phyloP scores from a whole-genome alignment of 768 basidiomycete species.

The Tulasnella sp. region DNA sequence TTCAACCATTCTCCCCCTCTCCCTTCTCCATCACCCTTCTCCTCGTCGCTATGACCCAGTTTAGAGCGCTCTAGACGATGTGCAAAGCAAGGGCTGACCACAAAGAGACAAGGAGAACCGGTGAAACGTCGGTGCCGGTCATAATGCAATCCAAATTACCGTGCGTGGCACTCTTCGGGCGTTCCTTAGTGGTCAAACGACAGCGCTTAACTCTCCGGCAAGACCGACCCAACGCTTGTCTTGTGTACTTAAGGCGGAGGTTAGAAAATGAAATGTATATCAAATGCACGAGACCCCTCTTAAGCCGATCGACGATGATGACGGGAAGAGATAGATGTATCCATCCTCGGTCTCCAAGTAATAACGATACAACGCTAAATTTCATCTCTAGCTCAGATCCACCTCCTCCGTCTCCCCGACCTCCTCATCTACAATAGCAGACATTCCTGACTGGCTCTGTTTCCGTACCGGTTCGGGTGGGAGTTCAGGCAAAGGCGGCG shows the following conservation, averaged over 20 bases:
- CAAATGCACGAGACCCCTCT: background rate
- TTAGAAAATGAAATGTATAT: background rate
- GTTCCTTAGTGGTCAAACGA: background rate
- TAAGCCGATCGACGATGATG: background rate
- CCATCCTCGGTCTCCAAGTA: background rate
- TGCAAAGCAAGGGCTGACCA: background rate
- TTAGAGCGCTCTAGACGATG: background rate
- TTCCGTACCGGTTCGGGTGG: constrained; percentile 48
- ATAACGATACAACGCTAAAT: background rate
- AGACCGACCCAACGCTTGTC: background rate
- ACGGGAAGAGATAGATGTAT: background rate
- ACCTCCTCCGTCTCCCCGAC: constrained; percentile 75
- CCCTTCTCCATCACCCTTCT: background rate
- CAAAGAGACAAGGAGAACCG: background rate
- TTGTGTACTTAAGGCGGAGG: background rate
- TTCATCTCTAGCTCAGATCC: constrained; percentile 23
- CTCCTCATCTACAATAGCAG: constrained; percentile 60
- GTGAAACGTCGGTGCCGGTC: background rate
- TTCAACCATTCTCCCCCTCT: background rate
- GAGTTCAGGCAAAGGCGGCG: constrained; percentile 25
- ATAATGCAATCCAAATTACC: background rate
- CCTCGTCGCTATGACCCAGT: background rate
- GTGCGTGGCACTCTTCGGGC: background rate
- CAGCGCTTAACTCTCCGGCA: background rate
- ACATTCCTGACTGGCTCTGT: constrained; percentile 39